Evolutionary conservation across 1,284 basidiomycete genomes (phyloP).

Genomic region (Irpex lacteus): DNA sequence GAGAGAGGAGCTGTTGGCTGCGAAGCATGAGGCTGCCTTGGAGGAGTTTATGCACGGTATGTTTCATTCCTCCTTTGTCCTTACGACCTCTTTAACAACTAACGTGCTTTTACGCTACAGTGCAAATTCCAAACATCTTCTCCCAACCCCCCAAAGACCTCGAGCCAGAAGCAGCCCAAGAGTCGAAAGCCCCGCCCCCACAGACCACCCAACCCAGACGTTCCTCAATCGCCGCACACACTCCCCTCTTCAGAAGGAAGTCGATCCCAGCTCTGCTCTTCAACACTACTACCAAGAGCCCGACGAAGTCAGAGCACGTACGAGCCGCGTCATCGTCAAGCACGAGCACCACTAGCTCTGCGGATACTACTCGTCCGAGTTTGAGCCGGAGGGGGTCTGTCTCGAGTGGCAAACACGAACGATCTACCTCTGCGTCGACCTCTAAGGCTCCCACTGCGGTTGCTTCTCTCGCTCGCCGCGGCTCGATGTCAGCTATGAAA

Average conservation of each 20-base stretch:
- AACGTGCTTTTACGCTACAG: too few relatives aligned
- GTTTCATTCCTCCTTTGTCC: neutral
- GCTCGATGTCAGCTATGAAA: neutral
- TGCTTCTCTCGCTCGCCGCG: neutral
- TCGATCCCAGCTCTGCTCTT: conserved; percentile 31
- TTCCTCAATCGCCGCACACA: neutral
- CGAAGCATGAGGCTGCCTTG: neutral
- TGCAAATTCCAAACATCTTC: neutral
- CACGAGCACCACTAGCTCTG: conserved; percentile 9
- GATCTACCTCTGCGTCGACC: neutral
- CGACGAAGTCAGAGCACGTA: conserved; percentile 22
- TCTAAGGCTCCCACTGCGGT: too few relatives aligned
- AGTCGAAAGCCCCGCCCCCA: neutral
- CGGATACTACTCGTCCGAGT: conserved; percentile 6
- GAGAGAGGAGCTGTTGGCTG: neutral
- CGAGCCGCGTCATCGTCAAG: conserved; percentile 15
- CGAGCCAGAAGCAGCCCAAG: neutral
- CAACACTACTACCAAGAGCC: conserved; percentile 42
- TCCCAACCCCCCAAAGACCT: neutral
- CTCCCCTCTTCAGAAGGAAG: neutral
- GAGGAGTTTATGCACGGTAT: neutral
- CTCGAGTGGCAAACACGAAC: neutral
- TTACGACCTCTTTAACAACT: neutral
- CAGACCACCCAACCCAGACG: neutral
- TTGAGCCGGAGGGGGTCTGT: neutral